Evolutionary conservation across 2,329 filamentous ascomycete genomes (phyloP), one percentile per base, ranked within the genome.

Genomic region (Dactylonectria macrodidyma): DNA sequence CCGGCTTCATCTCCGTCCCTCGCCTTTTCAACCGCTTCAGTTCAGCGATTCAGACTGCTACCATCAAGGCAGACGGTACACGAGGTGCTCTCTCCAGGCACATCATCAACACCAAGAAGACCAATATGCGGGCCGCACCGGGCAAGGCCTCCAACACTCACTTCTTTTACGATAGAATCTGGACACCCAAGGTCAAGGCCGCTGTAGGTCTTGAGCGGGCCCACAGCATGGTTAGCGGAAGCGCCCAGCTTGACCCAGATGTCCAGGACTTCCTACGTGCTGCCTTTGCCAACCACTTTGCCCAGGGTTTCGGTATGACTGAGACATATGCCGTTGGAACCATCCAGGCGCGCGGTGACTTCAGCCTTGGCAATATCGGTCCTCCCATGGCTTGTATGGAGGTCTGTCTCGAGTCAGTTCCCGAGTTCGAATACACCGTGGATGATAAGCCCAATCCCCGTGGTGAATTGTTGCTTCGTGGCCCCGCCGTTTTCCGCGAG

Each of bases 261-360:
- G 89, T 98, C 38, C 95, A 98, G 71, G 88, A 93, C 76, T 98
- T 98, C 84, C 88, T 98, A 56, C 92, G 95, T 51, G 90, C 95
- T 46, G 92, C 93, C 34, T 93, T 97, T 71, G 92, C 89, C 67
- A 93, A 92, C 81, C 86, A 90, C 77, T 93, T 98, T 77, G 81
- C 89, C 36, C 95, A 98, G 82, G 96, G 95, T 34, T 99, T 95
- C 80, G 96, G 96, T 56, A 86, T 99, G 80, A 99, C 96, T 1
- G 96, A 99, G 83, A 93, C 95, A 1, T 98, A 97, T 77, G 95
- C 95, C 50, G 88, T 92, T 34, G 90, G 89, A 24, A 87, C 92
- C 12, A 88, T 90, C 41, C 96, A 98, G 83, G 76, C 89, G 11
- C 80, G 84, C 2, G 87, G 87, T 54, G 96, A 99, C 80, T 90